Conservation (phyloP, 1,284 basidiomycete genomes). For the Peniophora sp. region DNA sequence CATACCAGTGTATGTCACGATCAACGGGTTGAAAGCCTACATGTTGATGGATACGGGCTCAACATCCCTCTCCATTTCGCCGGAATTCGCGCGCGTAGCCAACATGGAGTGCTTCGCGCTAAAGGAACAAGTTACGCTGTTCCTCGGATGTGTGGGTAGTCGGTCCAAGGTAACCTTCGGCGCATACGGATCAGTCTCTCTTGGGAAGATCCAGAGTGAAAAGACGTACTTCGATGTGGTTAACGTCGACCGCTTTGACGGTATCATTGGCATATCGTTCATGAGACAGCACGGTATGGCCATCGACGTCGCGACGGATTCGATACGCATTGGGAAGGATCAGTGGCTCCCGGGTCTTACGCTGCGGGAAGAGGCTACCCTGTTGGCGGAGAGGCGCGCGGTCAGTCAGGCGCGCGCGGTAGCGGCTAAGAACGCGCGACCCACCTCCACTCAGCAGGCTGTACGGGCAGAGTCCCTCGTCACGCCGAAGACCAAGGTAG, state of each 20-base stretch:
- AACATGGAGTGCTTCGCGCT: slow-evolving; percentile 9
- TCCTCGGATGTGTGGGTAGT: slow-evolving; percentile 18
- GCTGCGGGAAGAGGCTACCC: slow-evolving; percentile 7
- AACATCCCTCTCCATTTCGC: slow-evolving; percentile 14
- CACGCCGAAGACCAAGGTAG: too few species aligned
- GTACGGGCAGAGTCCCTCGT: not conserved
- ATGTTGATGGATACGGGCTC: slow-evolving; percentile 17
- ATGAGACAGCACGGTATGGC: slow-evolving; percentile 7
- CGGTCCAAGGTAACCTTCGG: slow-evolving; percentile 17
- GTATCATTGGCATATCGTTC: slow-evolving; percentile 12
- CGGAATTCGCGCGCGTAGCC: slow-evolving; percentile 12
- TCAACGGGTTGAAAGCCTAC: slow-evolving; percentile 14
- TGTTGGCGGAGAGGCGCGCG: not conserved
- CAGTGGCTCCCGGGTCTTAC: slow-evolving; percentile 1
- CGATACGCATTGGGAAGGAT: slow-evolving; percentile 4
- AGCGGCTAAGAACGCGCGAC: too few species aligned
- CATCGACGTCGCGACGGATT: slow-evolving; percentile 8
- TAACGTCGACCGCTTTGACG: slow-evolving; percentile 9
- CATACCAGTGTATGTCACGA: not conserved
- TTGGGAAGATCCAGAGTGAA: too few species aligned
- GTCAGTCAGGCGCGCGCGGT: not conserved
- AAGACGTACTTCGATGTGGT: slow-evolving; percentile 4
- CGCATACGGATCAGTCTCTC: not conserved
- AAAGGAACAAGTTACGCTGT: slow-evolving; percentile 13
- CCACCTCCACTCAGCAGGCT: not conserved